Evolutionary conservation across 78 protist genomes (phyloP), one percentile per base, ranked within the genome.

Genomic region (Dictyostelium capitatum): DNA sequence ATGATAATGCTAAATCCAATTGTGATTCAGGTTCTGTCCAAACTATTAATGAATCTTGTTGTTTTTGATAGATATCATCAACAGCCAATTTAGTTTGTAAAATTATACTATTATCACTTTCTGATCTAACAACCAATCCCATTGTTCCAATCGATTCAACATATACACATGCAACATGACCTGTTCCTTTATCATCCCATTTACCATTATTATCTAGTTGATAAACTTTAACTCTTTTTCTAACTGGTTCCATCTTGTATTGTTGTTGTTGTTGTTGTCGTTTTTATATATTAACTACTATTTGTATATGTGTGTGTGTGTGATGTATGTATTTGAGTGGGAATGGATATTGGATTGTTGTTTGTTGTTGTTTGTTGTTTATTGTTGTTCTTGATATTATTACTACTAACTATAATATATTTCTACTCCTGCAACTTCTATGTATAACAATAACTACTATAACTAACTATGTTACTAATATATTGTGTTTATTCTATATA

Each of bases 1-100:
- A 97, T 32, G 83, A 53, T 30, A 97, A 73, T 4, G 98, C 97
- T 14, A 96, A 83, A 51, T 97, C 98, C 20, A 83, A 25, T n/a
- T 79, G 50, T 4, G 92, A 91, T 51, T 91, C 90, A 6, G 97
- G 97, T 17, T 96, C 97, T 9, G 92, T 77, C 98, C 98, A 97
- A 4, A 97, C 96, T 32, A 97, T 90, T 20, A 97, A 81, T 3
- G 96, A 80, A 23, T 97, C 97, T 75, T 79, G 83, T 81, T 92
- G 96, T 72, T 77, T 43, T 59, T 92, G 96, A 80, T 92, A 92
- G 17, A 78, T 37, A 10, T 92, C 91, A 11, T 75, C 82, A 15
- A 20, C 41, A 10, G 57, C 51, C 19, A 92, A 30, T 48, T 70
- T 59, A 8, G 96, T 51, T 72, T 92, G 83, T 25, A 92, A 30